Conservation (phyloP, 345 rosid genomes). For the Acer saccharum region DNA sequence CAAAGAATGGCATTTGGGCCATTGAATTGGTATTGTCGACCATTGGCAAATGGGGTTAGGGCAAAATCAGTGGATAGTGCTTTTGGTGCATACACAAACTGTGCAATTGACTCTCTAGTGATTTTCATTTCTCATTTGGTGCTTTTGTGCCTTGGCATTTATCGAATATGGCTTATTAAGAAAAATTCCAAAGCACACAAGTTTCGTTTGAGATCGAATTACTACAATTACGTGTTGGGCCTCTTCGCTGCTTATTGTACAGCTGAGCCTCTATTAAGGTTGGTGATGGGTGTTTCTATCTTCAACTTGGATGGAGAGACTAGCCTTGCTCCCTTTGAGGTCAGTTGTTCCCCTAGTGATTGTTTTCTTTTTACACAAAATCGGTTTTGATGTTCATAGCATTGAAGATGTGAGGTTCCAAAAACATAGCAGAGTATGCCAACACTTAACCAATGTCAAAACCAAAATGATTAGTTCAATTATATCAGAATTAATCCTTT, state of each 20-base stretch:
- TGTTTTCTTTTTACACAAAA: neutral
- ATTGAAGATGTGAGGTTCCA: neutral
- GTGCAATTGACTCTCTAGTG: constrained; percentile 68
- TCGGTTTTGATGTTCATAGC: constrained; percentile 3
- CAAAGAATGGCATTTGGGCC: constrained; percentile 54
- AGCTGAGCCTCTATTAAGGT: constrained; percentile 71
- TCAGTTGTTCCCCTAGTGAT: constrained; percentile 22
- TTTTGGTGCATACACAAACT: constrained; percentile 77
- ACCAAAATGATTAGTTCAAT: neutral
- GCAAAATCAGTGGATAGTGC: constrained; percentile 53
- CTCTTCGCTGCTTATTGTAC: constrained; percentile 63
- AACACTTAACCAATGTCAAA: neutral
- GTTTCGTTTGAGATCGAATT: constrained; percentile 63
- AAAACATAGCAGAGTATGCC: constrained; percentile 4
- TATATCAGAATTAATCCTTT: neutral
- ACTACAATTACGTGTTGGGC: constrained; percentile 58
- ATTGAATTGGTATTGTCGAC: constrained; percentile 78
- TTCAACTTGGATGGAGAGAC: constrained; percentile 59
- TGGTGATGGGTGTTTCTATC: constrained; percentile 64
- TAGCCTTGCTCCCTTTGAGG: constrained; percentile 83
- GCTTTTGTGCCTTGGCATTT: constrained; percentile 62
- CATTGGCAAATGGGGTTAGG: constrained; percentile 70
- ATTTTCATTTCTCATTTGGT: constrained; percentile 65
- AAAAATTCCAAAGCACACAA: constrained; percentile 53
- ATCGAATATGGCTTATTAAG: constrained; percentile 69